A percentile compares a stretch with the other conserved stretches of the same genome.
phyloP scores from a whole-genome alignment of 768 basidiomycete genomes.

The Trametes coccinea region DNA sequence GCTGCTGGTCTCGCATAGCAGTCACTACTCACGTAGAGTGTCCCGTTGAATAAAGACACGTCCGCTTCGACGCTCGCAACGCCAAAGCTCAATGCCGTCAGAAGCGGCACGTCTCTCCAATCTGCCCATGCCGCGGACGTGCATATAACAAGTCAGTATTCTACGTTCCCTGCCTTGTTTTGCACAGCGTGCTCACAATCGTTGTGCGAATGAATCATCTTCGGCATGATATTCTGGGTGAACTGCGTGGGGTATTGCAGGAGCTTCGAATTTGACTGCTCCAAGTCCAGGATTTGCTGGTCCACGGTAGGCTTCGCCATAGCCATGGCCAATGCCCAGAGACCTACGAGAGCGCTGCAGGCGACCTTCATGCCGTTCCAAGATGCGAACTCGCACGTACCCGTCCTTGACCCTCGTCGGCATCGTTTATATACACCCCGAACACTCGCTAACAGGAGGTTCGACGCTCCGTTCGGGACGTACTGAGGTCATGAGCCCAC shows the following conservation, averaged over 20 bases:
- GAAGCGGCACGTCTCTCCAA: conserved; percentile 52
- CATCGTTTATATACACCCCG: neutral
- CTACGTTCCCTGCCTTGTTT: neutral
- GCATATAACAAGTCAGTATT: neutral
- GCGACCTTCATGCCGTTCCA: conserved; percentile 5
- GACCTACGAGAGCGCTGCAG: neutral
- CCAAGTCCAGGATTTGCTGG: conserved; percentile 22
- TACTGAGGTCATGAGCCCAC: conserved; percentile 4
- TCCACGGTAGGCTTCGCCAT: conserved; percentile 24
- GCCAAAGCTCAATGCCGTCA: conserved; percentile 49
- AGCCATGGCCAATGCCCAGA: neutral
- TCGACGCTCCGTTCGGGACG: neutral
- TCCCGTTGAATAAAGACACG: conserved; percentile 48
- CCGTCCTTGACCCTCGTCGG: neutral
- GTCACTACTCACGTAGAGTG: conserved; percentile 40
- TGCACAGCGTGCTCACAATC: conserved; percentile 40
- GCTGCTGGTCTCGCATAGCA: neutral
- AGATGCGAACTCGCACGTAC: neutral
- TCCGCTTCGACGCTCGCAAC: conserved; percentile 57
- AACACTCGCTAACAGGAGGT: neutral
- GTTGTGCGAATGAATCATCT: conserved; percentile 55
- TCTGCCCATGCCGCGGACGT: conserved; percentile 33
- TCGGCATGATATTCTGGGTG: conserved; percentile 49
- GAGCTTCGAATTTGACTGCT: conserved; percentile 38
- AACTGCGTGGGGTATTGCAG: conserved; percentile 48